These are phyloP conservation scores for Phaeosphaeria sp. DNA, from an alignment of 2,329 filamentous ascomycete genomes.

Conservation along the genomic window DNA sequence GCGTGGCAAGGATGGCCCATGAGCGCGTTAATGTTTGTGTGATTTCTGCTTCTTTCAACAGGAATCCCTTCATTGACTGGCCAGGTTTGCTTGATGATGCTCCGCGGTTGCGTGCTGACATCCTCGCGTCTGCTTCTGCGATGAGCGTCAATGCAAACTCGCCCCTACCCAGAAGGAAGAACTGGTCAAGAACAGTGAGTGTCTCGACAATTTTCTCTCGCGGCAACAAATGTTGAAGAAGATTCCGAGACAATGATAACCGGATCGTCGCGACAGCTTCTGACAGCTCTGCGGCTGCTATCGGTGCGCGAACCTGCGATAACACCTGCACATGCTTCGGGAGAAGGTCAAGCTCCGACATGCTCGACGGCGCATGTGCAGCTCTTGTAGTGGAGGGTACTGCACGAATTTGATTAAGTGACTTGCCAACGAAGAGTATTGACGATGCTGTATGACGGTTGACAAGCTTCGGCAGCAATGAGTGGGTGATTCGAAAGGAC, in stretches of 20 bases:
- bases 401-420: conserved; percentile 79
- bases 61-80: conserved; percentile 66
- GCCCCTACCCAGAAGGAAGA: conserved; percentile 84
- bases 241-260: conserved; percentile 81
- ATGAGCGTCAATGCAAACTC: conserved; percentile 92
- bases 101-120: conserved; percentile 72
- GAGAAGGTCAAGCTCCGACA: conserved; percentile 65
- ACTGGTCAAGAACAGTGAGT: conserved; percentile 79
- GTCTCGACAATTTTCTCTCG: conserved; percentile 77
- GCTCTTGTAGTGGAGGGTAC: conserved; percentile 38
- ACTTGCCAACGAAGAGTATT: conserved; percentile 89
- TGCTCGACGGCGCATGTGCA: conserved; percentile 31
- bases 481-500: conserved; percentile 39
- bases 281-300: conserved; percentile 74
- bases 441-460: conserved; percentile 76
- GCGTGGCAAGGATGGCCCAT: conserved; percentile 79
- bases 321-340: conserved; percentile 74
- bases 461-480: conserved; percentile 80
- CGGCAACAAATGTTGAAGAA: conserved; percentile 82
- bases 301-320: conserved; percentile 72
- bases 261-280: conserved; percentile 78
- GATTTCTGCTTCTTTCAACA: conserved; percentile 88
- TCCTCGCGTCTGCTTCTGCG: conserved; percentile 80
- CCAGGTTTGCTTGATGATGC: conserved; percentile 47
- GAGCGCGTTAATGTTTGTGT: conserved; percentile 76